Base-by-base conservation (phyloP, 2,329 filamentous ascomycete genomes). In the Aspergillus ruber region DNA sequence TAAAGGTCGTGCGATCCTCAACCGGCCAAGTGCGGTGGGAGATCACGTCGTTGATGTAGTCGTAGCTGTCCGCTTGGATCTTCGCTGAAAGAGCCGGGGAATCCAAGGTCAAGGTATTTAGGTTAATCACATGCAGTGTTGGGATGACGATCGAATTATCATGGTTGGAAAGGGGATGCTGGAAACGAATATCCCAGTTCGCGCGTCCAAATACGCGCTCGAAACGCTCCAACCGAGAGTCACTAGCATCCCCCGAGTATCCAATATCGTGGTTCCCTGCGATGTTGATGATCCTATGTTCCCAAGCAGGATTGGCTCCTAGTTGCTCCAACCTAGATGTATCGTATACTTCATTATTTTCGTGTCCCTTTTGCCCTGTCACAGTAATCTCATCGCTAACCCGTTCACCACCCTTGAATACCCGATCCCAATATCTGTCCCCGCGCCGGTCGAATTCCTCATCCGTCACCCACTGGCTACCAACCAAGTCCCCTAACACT, bases 181-280 rank as follows among this genome's bases (percentile, higher is more conserved):
- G 62, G 82, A 97, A 83, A 29, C 84, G 81, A 9, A 95, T 78
- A 62, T 95, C 90, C 78, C 95, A 98, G 66, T 97, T 95, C 15
- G 87, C 82, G 54, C 83, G 87, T 48, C 93, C 93, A 71, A 95
- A 98, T 1, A 80, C 79, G 18, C 78, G 76, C 69, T 95, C 90
- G 63, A 97, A 98, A 1, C 93, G 81, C 23, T 81, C 74, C 46
- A 96, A 75, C 3, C 90, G 82, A 51, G 82, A 76, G n/a, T 77
- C 71, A 36, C 85, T 89, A 51, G 97, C 78, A 66, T 98, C 93
- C 3, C 93, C 93, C 0, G 90, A 89, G 65, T 98, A 98, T 29
- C 93, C 93, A 61, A 98, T 84, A 66, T 98, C 93, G 64, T 98
- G 93, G 62, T 98, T 98, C 1, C 93, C 93, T 0, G 84, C 90